Conservation (phyloP, 2,329 filamentous ascomycete genomes). For the Aspergillus novofumigatus region DNA sequence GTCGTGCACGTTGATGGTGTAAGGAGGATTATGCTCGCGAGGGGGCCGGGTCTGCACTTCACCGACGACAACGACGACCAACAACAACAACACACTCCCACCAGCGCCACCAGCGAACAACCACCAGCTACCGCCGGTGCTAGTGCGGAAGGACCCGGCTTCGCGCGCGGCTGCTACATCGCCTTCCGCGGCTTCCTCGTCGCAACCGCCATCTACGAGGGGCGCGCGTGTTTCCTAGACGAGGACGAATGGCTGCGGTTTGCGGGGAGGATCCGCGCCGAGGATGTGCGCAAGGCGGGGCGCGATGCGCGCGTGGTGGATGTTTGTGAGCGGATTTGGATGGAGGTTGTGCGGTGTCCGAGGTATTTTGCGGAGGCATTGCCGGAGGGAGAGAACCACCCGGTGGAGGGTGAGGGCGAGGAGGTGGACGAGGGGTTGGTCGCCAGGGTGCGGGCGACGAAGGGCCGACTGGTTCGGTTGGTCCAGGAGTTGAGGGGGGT, state of each 20-base stretch:
- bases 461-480: conserved; percentile 7
- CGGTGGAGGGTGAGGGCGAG: background rate
- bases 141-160: conserved; percentile 12
- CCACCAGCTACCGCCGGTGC: too few relatives aligned
- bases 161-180: conserved; percentile 33
- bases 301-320: conserved; percentile 19
- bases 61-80: too few relatives aligned
- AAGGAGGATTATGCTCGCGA: conserved; percentile 31
- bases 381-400: background rate
- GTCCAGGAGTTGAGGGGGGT: conserved; percentile 6
- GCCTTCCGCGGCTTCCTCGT: conserved; percentile 37
- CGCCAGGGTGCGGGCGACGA: background rate
- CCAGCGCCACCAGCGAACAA: too few relatives aligned
- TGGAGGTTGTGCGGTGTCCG: conserved; percentile 27
- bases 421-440: background rate
- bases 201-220: conserved; percentile 30
- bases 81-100: too few relatives aligned
- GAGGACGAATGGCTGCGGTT: conserved; percentile 30
- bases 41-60: conserved; percentile 26
- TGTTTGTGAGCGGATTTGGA: conserved; percentile 21
- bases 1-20: conserved; percentile 35
- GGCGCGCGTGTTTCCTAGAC: conserved; percentile 34
- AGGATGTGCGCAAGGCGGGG: conserved; percentile 21
- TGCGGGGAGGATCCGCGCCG: conserved; percentile 18
- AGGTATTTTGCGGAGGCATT: conserved; percentile 18